Percentiles rank a stretch among this genome's conserved stretches.
These are phyloP conservation scores for Fusarium anguioides DNA, from an alignment of 2,329 filamentous ascomycete species.

Conservation along the genomic window DNA sequence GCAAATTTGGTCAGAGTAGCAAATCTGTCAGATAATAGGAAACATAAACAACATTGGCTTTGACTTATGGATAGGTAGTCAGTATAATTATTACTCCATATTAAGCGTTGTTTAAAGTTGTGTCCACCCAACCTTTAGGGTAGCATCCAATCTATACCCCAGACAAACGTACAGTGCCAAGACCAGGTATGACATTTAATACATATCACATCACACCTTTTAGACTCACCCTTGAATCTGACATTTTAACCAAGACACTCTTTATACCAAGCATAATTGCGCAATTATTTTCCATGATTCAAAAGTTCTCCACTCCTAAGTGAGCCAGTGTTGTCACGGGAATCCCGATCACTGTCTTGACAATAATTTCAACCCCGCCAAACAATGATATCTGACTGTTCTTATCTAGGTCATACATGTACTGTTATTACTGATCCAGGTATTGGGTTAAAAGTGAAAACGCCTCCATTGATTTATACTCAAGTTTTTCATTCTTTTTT, in stretches of 20 bases:
- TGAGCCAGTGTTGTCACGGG: conserved; percentile 21
- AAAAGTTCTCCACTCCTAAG: conserved; percentile 19
- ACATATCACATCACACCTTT: background rate
- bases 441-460: no score
- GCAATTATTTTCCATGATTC: conserved; percentile 3
- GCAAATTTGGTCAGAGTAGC: background rate
- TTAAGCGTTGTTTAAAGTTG: background rate
- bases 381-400: conserved; percentile 8
- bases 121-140: background rate
- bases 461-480: no score
- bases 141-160: background rate
- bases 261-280: background rate
- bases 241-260: background rate
- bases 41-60: no score
- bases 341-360: background rate
- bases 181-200: background rate
- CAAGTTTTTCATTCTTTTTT: no score
- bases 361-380: conserved; percentile 31
- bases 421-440: no score
- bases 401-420: background rate
- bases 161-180: background rate
- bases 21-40: background rate
- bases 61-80: no score
- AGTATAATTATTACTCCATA: no score
- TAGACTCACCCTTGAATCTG: background rate